Evolutionary conservation across 768 basidiomycete genomes (phyloP).

Genomic region (Psilocybe cubensis): DNA sequence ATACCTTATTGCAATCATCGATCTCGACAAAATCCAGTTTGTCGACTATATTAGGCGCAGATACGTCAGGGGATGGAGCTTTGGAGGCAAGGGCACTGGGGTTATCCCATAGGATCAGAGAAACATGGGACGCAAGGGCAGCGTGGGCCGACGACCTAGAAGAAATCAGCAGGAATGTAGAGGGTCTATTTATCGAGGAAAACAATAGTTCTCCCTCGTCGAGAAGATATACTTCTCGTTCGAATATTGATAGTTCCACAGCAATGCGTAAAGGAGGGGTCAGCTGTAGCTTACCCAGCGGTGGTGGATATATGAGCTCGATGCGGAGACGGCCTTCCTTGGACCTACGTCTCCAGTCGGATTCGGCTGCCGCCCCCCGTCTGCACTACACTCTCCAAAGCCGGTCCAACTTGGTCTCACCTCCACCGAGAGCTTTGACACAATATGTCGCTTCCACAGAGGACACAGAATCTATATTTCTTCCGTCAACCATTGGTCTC

Average conservation of each 20-base stretch:
- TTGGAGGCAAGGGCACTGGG: conserved; percentile 53
- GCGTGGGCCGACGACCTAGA: conserved; percentile 73
- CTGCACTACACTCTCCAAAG: conserved; percentile 55
- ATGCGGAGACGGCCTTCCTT: conserved; percentile 47
- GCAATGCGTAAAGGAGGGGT: conserved; percentile 17
- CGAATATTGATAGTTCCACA: background rate
- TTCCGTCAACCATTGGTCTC: conserved; percentile 76
- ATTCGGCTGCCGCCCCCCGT: conserved; percentile 33
- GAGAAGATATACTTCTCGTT: conserved; percentile 9
- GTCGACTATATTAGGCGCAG: conserved; percentile 50
- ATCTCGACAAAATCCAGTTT: conserved; percentile 68
- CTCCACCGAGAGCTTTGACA: conserved; percentile 75
- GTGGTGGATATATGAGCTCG: conserved; percentile 14
- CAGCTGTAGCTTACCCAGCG: conserved; percentile 28
- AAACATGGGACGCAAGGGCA: conserved; percentile 46
- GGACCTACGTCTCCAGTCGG: conserved; percentile 33
- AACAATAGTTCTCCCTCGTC: conserved; percentile 5
- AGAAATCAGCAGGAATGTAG: conserved; percentile 65
- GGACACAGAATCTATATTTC: conserved; percentile 50
- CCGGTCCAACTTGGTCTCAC: conserved; percentile 61
- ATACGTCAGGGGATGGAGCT: conserved; percentile 47
- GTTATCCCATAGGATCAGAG: conserved; percentile 54
- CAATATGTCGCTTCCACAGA: conserved; percentile 67
- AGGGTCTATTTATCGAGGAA: conserved; percentile 52
- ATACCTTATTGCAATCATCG: conserved; percentile 74